Evolutionary conservation across 2,329 filamentous ascomycete genomes (phyloP), one percentile per base, ranked within the genome.

Genomic region (Cadophora sp.): DNA sequence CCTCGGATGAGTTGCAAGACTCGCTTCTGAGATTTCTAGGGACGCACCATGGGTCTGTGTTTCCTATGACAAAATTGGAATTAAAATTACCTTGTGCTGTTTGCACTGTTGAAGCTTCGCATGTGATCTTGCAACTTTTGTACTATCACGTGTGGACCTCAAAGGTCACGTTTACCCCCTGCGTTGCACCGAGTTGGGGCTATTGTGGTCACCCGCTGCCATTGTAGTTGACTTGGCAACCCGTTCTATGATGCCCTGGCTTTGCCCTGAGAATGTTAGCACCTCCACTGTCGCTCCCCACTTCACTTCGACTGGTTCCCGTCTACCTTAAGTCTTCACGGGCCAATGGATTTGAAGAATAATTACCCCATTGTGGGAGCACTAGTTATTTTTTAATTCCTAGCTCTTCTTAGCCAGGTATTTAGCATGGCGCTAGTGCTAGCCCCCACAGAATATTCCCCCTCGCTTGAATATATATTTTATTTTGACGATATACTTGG

Each of bases 331-430:
- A 53, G 50, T 33, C 27, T 53, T 53, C 50, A 14, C 14, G 13
- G 5, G 27, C 50, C 24, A 9, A 53, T n/a, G 50, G 16, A 53
- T 30, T 53, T 53, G 50, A 22, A 53, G 2, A 53, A 33, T 33
- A 9, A 33, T 27, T 53, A 30, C 50, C 50, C n/a, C 50, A n/a
- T 53, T 53, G 50, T 18, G 50, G 45, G 50, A 33, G n/a, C 24
- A 3, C 50, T 30, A 53, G 27, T 33, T 53, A 53, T 18, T n/a
- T 9, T n/a, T 13, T 27, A n/a, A 51, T n/a, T 53, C 6, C 27
- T 33, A 53, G 50, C 50, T 53, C 27, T 33, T 53, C 16, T n/a
- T 53, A 53, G 50, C 33, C 50, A 53, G 27, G 50, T 33, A n/a
- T n/a, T 33, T 13, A 14, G 50, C 18, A 9, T 18, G 24, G 50